Base-by-base conservation (phyloP, 805 yeast species). In the Brettanomyces bruxellensis region DNA sequence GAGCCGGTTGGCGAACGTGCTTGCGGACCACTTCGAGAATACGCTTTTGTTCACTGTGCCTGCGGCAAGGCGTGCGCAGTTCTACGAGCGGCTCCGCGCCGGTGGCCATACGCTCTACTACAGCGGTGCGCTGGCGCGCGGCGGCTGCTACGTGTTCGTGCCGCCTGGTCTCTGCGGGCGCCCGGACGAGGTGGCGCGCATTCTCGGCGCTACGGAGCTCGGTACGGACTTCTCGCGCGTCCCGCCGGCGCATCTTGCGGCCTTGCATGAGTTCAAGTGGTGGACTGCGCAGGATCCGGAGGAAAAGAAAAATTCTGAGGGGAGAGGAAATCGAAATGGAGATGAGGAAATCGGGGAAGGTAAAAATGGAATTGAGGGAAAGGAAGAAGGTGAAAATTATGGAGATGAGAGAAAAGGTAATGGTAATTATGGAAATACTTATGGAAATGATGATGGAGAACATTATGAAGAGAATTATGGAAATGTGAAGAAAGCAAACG, bases 111-210 rank as follows among this genome's bases (percentile, higher is more conserved):
- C 86, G 51, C 68, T 91, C 43, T 84, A 81, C 55, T 86, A 91
- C 0, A 58, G 56, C 41, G 85, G 85, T 0, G 70, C 78, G 1
- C 70, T 83, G 3, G 93, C 86, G 50, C 74, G 76, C 14, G 78
- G 79, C 45, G 96, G 96, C 3, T 72, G 82, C 24, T 90, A 90
- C 57, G 73, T 87, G 9, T 73, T 93, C 60, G 96, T 90, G 2
- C 83, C 93, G 47, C 71, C 76, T 6, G 75, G 76, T 30, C 61
- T 83, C 25, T 60, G 65, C 4, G 56, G 60, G 35, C 64, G 63
- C 34, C 76, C 73, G 1, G 57, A 66, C 8, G 75, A 71, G 22
- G 72, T 78, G 25, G 48, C 70, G 8, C 63, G 68, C 25, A 68
- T 75, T 12, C 53, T 78, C 34, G 69, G 67, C 43, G 73, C 76